phyloP scores from a whole-genome alignment of 2,329 filamentous ascomycete species.

The Achaetomium macrosporum region DNA sequence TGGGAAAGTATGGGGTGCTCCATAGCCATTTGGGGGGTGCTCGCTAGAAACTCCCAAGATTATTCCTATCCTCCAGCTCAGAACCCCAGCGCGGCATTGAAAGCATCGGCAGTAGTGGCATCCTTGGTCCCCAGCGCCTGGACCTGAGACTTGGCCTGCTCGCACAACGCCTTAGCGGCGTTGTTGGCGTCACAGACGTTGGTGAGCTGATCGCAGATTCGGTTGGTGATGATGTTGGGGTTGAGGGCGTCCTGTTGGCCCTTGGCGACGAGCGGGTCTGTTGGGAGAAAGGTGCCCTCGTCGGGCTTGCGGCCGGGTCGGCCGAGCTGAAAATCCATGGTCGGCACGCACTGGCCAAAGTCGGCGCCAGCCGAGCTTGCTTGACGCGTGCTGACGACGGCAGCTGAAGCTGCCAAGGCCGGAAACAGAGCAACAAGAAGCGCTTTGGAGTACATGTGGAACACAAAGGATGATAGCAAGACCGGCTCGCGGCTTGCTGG shows the following conservation, averaged over 20 bases:
- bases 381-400: conserved; percentile 16
- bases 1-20: no score
- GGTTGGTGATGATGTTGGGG: conserved; percentile 68
- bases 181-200: conserved; percentile 60
- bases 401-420: conserved; percentile 22
- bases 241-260: conserved; percentile 63
- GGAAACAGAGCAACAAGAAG: conserved; percentile 24
- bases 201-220: conserved; percentile 62
- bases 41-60: background rate
- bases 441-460: conserved; percentile 26
- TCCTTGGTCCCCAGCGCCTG: conserved; percentile 31
- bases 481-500: conserved; percentile 22
- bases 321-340: conserved; percentile 52
- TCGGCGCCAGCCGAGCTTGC: conserved; percentile 33
- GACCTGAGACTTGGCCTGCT: conserved; percentile 42
- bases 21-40: no score
- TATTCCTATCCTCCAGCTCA: conserved; percentile 20
- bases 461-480: conserved; percentile 12
- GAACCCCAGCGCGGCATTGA: conserved; percentile 38
- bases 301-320: conserved; percentile 42
- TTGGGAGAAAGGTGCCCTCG: conserved; percentile 55
- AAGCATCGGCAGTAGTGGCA: conserved; percentile 34
- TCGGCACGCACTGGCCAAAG: conserved; percentile 45
- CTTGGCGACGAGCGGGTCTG: conserved; percentile 47
- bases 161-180: conserved; percentile 50